phyloP scores from a whole-genome alignment of 805 yeast genomes.

The Cyberlindnera japonica region DNA sequence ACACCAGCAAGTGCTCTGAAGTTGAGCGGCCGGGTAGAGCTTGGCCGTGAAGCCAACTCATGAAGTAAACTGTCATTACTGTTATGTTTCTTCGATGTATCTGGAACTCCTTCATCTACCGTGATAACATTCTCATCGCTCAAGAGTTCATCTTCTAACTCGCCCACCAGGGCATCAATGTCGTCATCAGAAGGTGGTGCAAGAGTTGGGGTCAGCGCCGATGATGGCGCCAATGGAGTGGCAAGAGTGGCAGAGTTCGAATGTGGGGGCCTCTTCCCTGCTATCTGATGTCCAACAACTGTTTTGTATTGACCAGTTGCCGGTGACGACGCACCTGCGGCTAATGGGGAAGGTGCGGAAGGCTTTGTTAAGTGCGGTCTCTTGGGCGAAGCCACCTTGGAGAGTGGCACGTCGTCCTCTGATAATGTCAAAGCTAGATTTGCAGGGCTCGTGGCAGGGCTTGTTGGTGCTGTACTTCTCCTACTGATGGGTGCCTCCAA shows the following conservation, averaged over 20 bases:
- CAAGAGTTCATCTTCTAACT: conserved; percentile 23
- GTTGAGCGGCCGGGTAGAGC: conserved; percentile 21
- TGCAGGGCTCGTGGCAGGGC: background rate
- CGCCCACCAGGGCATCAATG: conserved; percentile 24
- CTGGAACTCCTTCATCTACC: conserved; percentile 7
- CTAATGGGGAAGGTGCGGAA: conserved; percentile 3
- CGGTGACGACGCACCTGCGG: conserved; percentile 2
- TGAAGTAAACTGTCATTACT: background rate
- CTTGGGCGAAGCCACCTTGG: conserved; percentile 10
- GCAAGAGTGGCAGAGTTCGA: no score
- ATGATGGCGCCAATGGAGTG: conserved; percentile 7
- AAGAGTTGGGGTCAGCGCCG: conserved; percentile 18
- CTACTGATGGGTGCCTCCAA: conserved; percentile 11
- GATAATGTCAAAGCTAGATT: no score
- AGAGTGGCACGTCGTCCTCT: conserved; percentile 20
- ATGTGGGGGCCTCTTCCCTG: conserved; percentile 22
- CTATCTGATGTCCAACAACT: conserved; percentile 7
- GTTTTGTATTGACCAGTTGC: background rate
- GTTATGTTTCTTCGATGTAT: conserved; percentile 1
- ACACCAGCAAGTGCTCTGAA: conserved; percentile 26
- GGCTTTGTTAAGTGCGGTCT: conserved; percentile 5
- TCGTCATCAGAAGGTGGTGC: conserved; percentile 17
- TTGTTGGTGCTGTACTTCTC: background rate
- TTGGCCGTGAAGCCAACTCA: conserved; percentile 1
- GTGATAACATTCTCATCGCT: conserved; percentile 10